Percentiles rank a stretch among this genome's conserved stretches.
phyloP scores from a whole-genome alignment of 345 rosid genomes.

The Eucalyptus cloeziana region DNA sequence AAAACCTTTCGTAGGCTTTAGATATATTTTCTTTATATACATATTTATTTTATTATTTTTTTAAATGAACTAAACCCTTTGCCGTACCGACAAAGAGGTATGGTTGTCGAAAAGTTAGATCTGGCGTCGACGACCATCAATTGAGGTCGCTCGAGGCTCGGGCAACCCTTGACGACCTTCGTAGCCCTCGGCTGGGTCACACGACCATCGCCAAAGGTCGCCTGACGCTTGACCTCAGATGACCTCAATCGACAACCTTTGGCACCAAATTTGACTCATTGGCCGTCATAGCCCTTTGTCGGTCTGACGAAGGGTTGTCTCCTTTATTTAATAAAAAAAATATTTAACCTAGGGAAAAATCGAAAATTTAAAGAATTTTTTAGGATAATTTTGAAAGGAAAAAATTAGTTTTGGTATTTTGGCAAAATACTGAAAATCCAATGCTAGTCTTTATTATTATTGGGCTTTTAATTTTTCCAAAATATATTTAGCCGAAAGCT shows the following conservation, averaged over 20 bases:
- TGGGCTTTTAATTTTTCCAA: no score
- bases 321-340: no score
- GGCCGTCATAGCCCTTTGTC: fast-evolving
- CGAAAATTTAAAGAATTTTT: no score
- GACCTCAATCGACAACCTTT: fast-evolving
- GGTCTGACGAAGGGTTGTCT: fast-evolving
- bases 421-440: fast-evolving
- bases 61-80: no score
- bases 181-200: fast-evolving
- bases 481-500: fast-evolving
- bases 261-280: no score
- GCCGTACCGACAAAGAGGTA: fast-evolving
- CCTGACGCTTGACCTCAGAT: fast-evolving
- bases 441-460: fast-evolving
- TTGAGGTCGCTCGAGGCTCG: no score
- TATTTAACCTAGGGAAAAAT: no score
- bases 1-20: no score
- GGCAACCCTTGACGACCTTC: no score
- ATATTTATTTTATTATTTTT: no score
- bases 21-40: no score
- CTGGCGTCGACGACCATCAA: fast-evolving
- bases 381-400: fast-evolving
- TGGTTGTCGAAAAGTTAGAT: fast-evolving
- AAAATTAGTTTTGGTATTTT: no score
- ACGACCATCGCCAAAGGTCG: fast-evolving